Evolutionary conservation across 75 land plant genomes (phyloP), one percentile per base, ranked within the genome.

Genomic region (Larix kaempferi): DNA sequence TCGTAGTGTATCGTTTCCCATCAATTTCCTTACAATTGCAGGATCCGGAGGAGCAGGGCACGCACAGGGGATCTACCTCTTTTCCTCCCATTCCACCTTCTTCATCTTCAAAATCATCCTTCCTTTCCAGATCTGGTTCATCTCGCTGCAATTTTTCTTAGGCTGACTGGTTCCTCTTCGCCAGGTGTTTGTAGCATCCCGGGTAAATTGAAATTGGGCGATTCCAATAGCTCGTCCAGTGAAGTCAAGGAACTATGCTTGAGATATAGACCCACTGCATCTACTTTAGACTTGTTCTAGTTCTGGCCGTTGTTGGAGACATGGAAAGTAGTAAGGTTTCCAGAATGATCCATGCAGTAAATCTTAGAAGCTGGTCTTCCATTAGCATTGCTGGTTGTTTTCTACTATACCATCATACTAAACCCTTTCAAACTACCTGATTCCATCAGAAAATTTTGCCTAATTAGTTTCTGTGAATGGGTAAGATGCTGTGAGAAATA

Each of bases 361-460:
- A 3, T n/a, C 73, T 49, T 37, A 69, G 73, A 69, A 39, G 73
- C 73, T 41, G 73, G 54, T 69, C 2, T 67, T 21, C 41, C 73
- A 69, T 69, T 69, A 39, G 23, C 52, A 69, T 62, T 2, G 11
- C 11, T 0, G 37, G 37, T 22, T 19, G 3, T 37, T 33, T 41
- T 22, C 41, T n/a, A 12, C n/a, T 13, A 41, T 69, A 39, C 52
- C 73, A 21, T 69, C 41, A 69, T 41, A 4, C 22, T 13, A 69
- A 69, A 69, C 49, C 73, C 49, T 69, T 69, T n/a, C n/a, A 41
- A 21, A 69, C 23, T 13, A 69, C 49, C 15, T 12, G 23, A 21
- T 10, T 69, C 54, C 73, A 69, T 69, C 14, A n/a, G n/a, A n/a
- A 41, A 41, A 37, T 65, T 65, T 65, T 69, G 73, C 73, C 25